Conservation (phyloP, 2,329 filamentous ascomycete species). For the Dactylellina cionopaga region DNA sequence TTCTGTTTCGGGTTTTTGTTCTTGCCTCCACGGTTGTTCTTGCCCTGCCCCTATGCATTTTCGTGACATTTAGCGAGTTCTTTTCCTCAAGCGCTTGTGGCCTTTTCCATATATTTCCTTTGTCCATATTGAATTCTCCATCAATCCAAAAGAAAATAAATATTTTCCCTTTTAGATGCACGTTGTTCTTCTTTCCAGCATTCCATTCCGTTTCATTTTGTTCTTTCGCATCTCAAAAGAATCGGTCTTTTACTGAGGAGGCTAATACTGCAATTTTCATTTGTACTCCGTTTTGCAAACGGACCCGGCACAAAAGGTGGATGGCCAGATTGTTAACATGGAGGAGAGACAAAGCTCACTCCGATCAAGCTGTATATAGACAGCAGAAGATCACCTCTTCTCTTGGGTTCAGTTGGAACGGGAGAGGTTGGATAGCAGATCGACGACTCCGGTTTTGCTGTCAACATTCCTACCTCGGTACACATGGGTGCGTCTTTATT, state of each 20-base stretch:
- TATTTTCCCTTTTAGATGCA: slow-evolving; percentile 51
- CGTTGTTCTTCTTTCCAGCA: slow-evolving; percentile 37
- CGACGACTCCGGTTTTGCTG: slow-evolving; percentile 45
- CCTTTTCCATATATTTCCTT: slow-evolving; percentile 48
- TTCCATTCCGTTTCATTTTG: slow-evolving; percentile 44
- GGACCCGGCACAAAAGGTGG: slow-evolving; percentile 33
- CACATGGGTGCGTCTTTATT: slow-evolving; percentile 42
- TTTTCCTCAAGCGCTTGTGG: slow-evolving; percentile 45
- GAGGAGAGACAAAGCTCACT: slow-evolving; percentile 25
- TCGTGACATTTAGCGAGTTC: slow-evolving; percentile 52
- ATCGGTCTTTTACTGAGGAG: slow-evolving; percentile 51
- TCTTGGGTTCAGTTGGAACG: slow-evolving; percentile 53
- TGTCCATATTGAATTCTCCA: slow-evolving; percentile 44
- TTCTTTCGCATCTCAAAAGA: slow-evolving; percentile 49
- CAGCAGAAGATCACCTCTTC: slow-evolving; percentile 51
- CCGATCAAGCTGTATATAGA: slow-evolving; percentile 45
- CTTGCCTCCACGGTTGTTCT: slow-evolving; percentile 25
- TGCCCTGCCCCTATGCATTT: slow-evolving; percentile 34
- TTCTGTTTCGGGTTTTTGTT: slow-evolving; percentile 41
- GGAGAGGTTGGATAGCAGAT: slow-evolving; percentile 51
- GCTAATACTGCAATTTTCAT: slow-evolving; percentile 49
- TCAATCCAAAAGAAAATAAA: slow-evolving; percentile 53
- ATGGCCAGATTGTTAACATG: slow-evolving; percentile 51
- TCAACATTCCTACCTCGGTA: slow-evolving; percentile 43
- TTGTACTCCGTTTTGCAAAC: slow-evolving; percentile 52